Evolutionary conservation across 2,329 filamentous ascomycete species (phyloP), one percentile per base, ranked within the genome.

Genomic region (Hymenoscyphus occultus): DNA sequence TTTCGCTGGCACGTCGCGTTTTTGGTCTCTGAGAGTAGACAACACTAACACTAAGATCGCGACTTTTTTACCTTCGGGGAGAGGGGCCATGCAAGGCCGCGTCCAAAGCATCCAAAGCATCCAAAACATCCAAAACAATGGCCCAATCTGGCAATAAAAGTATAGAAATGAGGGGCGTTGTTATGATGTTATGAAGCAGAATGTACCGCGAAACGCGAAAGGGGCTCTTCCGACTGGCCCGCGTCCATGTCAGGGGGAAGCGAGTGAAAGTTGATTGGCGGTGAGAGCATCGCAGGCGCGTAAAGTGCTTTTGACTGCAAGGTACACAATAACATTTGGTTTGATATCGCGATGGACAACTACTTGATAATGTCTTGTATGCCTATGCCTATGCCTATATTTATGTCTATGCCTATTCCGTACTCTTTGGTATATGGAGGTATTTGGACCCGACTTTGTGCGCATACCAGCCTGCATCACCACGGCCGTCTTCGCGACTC

Each of bases 161-260:
- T 71, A 45, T 58, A 39, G 51, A 70, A 51, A 22, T 6, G 45
- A 51, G 45, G 45, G 45, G 45, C 2, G 63, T 61, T 66, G 35
- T 64, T 45, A 60, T 63, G 72, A 72, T 73, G 71, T 73, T 72
- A 65, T 73, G 71, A 70, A 65, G 65, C 64, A 69, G 69, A 66
- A 68, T 40, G 59, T 57, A 62, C 65, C 39, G 60, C 56, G 59
- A 71, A 65, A 74, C 70, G 72, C 70, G 71, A 69, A 66, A 62
- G 61, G 61, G 32, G 61, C 32, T 9, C 39, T 61, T 69, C 69
- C 67, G 71, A 74, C 60, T 74, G 71, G 73, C 39, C 51, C 32
- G 2, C 9, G n/a, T 51, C 5, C 56, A 57, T 28, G 35, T 68
- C 67, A 68, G 63, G 69, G 71, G 67, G 39, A 32, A 16, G 40